phyloP scores from a whole-genome alignment of 495 filamentous ascomycete species.

The Daldinia grandis region DNA sequence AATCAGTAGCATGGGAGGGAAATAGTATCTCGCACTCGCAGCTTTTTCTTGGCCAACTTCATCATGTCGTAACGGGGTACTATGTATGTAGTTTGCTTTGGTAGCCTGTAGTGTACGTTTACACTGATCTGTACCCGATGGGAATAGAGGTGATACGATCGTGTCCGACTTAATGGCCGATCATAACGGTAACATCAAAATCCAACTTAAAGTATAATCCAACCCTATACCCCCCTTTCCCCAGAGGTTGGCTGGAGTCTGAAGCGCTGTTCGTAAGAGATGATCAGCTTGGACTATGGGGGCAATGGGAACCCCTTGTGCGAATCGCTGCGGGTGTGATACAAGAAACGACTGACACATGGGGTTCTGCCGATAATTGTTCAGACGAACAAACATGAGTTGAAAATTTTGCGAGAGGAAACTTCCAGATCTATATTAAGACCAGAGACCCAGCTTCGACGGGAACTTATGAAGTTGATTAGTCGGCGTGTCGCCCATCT shows the following conservation, averaged over 20 bases:
- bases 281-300: constrained; percentile 29
- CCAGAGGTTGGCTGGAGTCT: constrained; percentile 29
- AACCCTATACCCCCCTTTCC: constrained; percentile 12
- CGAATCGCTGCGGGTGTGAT: constrained; percentile 36
- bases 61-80: constrained; percentile 16
- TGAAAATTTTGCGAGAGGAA: constrained; percentile 29
- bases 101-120: background rate
- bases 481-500: constrained; percentile 32
- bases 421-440: constrained; percentile 15
- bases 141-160: constrained; percentile 10
- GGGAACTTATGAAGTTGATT: constrained; percentile 23
- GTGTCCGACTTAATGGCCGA: constrained; percentile 22
- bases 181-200: constrained; percentile 40
- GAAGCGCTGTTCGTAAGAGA: constrained; percentile 38
- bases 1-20: background rate
- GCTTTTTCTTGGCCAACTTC: constrained; percentile 24
- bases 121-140: constrained; percentile 1
- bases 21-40: background rate
- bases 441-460: background rate
- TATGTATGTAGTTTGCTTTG: background rate
- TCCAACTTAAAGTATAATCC: constrained; percentile 28
- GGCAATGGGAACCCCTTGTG: constrained; percentile 40
- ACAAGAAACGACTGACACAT: constrained; percentile 26
- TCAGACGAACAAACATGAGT: constrained; percentile 38
- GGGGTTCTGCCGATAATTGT: constrained; percentile 18